phyloP scores from a whole-genome alignment of 108 stramenopile species.

The Skeletonema menzelii region DNA sequence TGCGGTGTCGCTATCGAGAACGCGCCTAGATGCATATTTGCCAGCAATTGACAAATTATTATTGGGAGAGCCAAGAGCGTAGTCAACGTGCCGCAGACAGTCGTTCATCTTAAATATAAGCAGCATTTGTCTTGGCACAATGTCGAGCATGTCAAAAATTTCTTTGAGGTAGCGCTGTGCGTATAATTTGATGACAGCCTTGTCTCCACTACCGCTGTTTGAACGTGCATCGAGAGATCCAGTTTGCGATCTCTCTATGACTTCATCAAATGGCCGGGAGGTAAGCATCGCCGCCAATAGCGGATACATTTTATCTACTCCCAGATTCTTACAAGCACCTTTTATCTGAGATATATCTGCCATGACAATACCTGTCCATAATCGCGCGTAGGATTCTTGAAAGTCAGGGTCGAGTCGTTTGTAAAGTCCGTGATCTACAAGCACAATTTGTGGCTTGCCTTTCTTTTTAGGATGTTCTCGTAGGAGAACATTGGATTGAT shows the following conservation, averaged over 20 bases:
- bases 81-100: slow-evolving; percentile 92
- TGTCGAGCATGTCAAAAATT: slow-evolving; percentile 80
- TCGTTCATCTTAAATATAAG: slow-evolving; percentile 95
- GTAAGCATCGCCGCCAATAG: slow-evolving; percentile 93
- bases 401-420: slow-evolving; percentile 74
- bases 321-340: slow-evolving; percentile 66
- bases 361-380: slow-evolving; percentile 86
- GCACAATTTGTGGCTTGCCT: slow-evolving; percentile 82
- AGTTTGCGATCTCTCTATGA: slow-evolving; percentile 37
- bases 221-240: slow-evolving; percentile 35
- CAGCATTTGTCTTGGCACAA: slow-evolving; percentile 90
- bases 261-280: slow-evolving; percentile 93
- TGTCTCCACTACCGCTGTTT: slow-evolving; percentile 61
- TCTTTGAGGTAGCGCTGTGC: slow-evolving; percentile 88
- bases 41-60: slow-evolving; percentile 82
- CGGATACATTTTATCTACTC: slow-evolving; percentile 87
- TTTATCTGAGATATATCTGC: slow-evolving; percentile 85
- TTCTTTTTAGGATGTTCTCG: slow-evolving; percentile 59
- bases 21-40: slow-evolving; percentile 67
- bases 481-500: slow-evolving; percentile 91
- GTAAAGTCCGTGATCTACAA: slow-evolving; percentile 94
- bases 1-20: slow-evolving; percentile 45
- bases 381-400: slow-evolving; percentile 72
- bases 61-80: slow-evolving; percentile 75
- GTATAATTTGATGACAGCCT: slow-evolving; percentile 88